Conservation (phyloP, 2,329 filamentous ascomycete species). For the Fusarium continuum region DNA sequence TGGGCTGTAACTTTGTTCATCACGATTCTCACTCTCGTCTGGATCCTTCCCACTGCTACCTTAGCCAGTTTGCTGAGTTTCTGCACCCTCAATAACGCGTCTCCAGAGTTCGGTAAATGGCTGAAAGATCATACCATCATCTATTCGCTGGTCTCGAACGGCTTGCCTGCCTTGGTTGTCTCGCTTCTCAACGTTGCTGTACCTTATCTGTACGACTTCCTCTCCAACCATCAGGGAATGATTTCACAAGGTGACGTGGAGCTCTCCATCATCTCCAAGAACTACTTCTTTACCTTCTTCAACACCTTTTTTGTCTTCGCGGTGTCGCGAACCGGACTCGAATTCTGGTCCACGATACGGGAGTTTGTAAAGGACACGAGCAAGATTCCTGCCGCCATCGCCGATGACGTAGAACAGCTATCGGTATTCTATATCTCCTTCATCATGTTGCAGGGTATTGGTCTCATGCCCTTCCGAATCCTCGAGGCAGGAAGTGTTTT, state of each 20-base stretch:
- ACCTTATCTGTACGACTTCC: conserved; percentile 92
- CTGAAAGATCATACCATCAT: conserved; percentile 75
- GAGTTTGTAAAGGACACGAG: conserved; percentile 82
- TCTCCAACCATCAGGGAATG: conserved; percentile 92
- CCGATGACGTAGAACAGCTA: conserved; percentile 76
- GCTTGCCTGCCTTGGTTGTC: conserved; percentile 83
- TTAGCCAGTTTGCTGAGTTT: conserved; percentile 83
- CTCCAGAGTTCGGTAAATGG: conserved; percentile 73
- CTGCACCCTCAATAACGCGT: conserved; percentile 78
- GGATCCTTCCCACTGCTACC: conserved; percentile 82
- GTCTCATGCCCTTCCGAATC: conserved; percentile 90
- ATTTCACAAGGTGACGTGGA: conserved; percentile 95
- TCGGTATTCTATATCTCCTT: conserved; percentile 92
- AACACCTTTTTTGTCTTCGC: conserved; percentile 98
- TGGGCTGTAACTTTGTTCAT: conserved; percentile 90
- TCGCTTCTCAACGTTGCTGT: conserved; percentile 90
- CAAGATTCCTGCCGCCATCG: conserved; percentile 78
- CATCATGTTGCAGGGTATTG: conserved; percentile 92
- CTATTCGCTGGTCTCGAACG: conserved; percentile 83
- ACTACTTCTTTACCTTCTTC: conserved; percentile 99
- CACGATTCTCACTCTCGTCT: conserved; percentile 83
- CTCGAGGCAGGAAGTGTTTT: conserved; percentile 88
- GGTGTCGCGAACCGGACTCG: conserved; percentile 81
- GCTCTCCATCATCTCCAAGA: conserved; percentile 94
- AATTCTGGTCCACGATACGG: conserved; percentile 76